Base-by-base conservation (phyloP, 2,329 filamentous ascomycete species). In the Sphaerulina vaccinii region DNA sequence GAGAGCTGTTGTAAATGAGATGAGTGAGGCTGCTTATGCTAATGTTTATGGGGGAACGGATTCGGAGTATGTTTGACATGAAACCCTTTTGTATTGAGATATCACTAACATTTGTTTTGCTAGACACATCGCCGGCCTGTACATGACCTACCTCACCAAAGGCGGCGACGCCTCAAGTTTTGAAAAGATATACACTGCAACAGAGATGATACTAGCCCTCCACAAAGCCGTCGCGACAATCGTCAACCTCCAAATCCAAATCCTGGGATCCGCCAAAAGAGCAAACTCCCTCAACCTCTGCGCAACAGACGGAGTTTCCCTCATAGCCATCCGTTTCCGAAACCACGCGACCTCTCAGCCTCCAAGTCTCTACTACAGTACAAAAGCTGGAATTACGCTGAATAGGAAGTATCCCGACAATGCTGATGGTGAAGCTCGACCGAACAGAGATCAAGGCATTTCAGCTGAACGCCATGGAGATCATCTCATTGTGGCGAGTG, bases 251-350 rank as follows among this genome's bases (percentile, higher is more conserved):
- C 79, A 81, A 58, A 65, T 70, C n/a, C 67, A 72, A 18, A 65
- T 65, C 1, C 66, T 78, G 1, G 75, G 74, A 1, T 33, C 54
- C 2, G 64, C 69, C 13, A 70, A 71, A 5, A 66, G 67, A 3
- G 75, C 77, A 1, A 80, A 77, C 53, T 75, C 73, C 32, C 68
- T 81, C 22, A 81, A 81, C 50, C 71, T 81, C 52, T 76, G 73
- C 57, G 70, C 72, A 5, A 79, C 78, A 1, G 78, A 81, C 52
- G 78, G 79, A 18, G 59, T 62, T 1, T 72, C 72, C 42, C 65
- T 81, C 19, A 67, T 80, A 9, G 76, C 78, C 1, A 75, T 74
- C 40, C 74, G 78, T 9, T 79, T 79, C 62, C 71, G 79, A 3
- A 80, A 81, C 56, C 76, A 79, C 56, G 67, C 64, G 1, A 73